phyloP scores from a whole-genome alignment of 345 rosid species.

The Salix dunnii region DNA sequence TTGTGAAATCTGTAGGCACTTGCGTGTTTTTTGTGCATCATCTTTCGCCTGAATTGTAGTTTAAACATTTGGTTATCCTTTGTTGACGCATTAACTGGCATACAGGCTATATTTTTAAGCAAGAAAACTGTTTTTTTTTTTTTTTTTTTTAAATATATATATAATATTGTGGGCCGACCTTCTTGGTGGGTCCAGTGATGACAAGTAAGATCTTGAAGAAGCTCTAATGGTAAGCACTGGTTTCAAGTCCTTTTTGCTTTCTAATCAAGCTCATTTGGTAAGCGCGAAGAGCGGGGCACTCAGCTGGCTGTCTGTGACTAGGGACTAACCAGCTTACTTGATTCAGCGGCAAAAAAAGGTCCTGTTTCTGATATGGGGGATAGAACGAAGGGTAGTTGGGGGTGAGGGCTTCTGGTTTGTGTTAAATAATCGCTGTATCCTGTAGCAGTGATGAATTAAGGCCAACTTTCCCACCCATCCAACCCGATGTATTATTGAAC shows the following conservation, averaged over 20 bases:
- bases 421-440: too few species aligned
- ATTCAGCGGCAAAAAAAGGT: neutral
- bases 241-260: constrained; percentile 8
- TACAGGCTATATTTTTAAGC: neutral
- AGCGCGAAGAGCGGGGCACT: neutral
- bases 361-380: too few species aligned
- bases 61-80: neutral
- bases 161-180: too few species aligned
- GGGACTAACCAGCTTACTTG: neutral
- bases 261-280: neutral
- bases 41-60: neutral
- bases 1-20: constrained; percentile 1
- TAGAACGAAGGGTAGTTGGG: too few species aligned
- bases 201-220: neutral
- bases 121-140: too few species aligned
- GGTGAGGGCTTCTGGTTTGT: too few species aligned
- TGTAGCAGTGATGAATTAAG: too few species aligned
- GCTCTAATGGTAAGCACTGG: neutral
- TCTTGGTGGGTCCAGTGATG: neutral
- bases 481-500: too few species aligned
- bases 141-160: too few species aligned
- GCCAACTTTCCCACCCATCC: too few species aligned
- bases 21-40: neutral
- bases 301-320: neutral
- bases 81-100: neutral